Evolutionary conservation across 2,329 filamentous ascomycete species (phyloP), one percentile per base, ranked within the genome.

Genomic region (Aspergillus fischeri): DNA sequence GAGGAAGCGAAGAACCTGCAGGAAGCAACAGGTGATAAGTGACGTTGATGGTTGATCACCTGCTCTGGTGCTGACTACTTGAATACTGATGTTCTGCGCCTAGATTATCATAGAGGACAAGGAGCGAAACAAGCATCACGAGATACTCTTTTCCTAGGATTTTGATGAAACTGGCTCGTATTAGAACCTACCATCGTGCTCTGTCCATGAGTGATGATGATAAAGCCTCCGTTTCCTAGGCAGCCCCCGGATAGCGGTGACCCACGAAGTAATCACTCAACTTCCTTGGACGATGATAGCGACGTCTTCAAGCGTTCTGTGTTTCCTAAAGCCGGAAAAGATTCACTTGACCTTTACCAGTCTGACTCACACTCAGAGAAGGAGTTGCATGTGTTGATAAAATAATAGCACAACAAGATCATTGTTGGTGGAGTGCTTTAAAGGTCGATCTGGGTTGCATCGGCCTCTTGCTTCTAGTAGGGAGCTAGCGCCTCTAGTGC

Each of bases 1-100:
- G 25, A 29, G 28, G 11, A 11, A 29, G 54, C 41, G 48, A 56
- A 49, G 49, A 45, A 44, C 14, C 38, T 56, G 49, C 54, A 56
- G 49, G 41, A 52, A 38, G 41, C 49, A 56, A 17, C 14, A 38
- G n/a, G 32, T 41, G 28, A 29, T 29, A 27, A 27, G 25, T 42
- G 54, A 55, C 7, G n/a, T 11, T 21, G 2, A 9, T 21, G 20
- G 20, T 47, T 14, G 21, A 14, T 25, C 24, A 25, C 11, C 6
- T 25, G 44, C 10, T 11, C 21, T 27, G 21, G 3, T 47, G 44
- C 21, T 27, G 44, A 14, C 44, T 44, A 17, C 32, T 38, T 38
- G 32, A 38, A 2, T 38, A 17, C 14, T 17, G 14, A 38, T 6
- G 32, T 38, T 3, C 14, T 38, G 5, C 17, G 5, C 32, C 14